phyloP scores from a whole-genome alignment of 768 basidiomycete species.

The Calocybe cyanea region DNA sequence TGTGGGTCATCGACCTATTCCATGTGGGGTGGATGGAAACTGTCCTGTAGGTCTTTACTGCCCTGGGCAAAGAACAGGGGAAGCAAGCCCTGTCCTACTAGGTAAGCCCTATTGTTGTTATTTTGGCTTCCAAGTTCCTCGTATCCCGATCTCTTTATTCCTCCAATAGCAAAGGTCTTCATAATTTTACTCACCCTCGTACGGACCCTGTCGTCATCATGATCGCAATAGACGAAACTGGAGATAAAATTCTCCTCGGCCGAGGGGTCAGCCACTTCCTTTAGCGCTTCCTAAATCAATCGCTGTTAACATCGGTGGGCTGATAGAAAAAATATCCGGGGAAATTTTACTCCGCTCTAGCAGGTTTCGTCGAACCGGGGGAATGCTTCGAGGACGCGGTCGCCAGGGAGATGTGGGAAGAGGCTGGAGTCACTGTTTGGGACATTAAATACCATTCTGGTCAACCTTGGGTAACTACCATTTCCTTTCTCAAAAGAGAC shows the following conservation, averaged over 20 bases:
- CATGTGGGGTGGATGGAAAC: conserved; percentile 96
- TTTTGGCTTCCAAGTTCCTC: neutral
- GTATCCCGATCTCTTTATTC: conserved; percentile 8
- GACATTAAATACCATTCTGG: conserved; percentile 81
- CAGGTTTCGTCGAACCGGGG: conserved; percentile 93
- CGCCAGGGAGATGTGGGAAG: conserved; percentile 91
- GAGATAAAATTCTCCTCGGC: conserved; percentile 84
- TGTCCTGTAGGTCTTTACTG: conserved; percentile 69
- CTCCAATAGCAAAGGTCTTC: conserved; percentile 71
- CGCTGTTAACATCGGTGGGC: neutral
- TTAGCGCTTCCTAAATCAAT: no score
- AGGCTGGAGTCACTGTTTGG: conserved; percentile 87
- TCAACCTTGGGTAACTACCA: conserved; percentile 72
- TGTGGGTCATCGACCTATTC: conserved; percentile 82
- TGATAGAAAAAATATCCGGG: conserved; percentile 59
- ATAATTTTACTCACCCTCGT: conserved; percentile 82
- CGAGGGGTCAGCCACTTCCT: conserved; percentile 56
- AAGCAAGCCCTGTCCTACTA: conserved; percentile 66
- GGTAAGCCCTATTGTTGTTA: conserved; percentile 31
- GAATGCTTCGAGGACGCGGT: conserved; percentile 96
- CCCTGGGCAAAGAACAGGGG: conserved; percentile 70
- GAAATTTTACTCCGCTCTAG: conserved; percentile 83
- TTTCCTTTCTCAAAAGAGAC: neutral
- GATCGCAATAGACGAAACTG: conserved; percentile 74
- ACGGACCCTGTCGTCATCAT: conserved; percentile 92